Percentiles rank a stretch among this genome's conserved stretches.
Conservation (phyloP, 2,329 filamentous ascomycete genomes). For the Sporothrix mexicana region DNA sequence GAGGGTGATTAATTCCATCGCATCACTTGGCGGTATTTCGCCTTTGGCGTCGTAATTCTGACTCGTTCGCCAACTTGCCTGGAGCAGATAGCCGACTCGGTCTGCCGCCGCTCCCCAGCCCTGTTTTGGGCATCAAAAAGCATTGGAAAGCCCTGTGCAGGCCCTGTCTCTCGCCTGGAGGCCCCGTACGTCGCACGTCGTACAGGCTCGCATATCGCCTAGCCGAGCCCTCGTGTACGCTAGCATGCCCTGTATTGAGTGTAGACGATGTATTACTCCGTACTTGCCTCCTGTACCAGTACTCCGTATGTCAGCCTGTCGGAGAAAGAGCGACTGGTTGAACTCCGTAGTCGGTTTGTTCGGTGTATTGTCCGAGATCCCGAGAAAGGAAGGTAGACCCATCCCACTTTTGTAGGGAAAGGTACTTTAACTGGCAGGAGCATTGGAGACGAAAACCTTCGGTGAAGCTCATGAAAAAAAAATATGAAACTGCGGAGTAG, state of each 20-base stretch:
- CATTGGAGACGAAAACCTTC: background rate
- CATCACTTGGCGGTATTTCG: background rate
- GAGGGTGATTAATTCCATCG: background rate
- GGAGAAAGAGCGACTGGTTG: background rate
- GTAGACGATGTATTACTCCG: no score
- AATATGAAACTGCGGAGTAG: background rate
- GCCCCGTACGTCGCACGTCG: no score
- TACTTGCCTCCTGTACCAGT: background rate
- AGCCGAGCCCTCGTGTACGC: background rate
- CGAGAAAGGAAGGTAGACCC: background rate
- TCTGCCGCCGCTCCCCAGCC: background rate
- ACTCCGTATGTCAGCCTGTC: background rate
- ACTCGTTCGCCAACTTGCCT: background rate
- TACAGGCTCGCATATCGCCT: background rate
- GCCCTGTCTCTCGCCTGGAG: background rate
- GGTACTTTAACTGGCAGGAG: background rate
- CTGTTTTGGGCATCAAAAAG: background rate
- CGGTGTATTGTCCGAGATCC: conserved; percentile 23
- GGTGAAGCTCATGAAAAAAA: background rate
- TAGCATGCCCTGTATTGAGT: background rate
- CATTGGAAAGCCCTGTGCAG: background rate
- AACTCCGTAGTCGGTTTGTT: background rate
- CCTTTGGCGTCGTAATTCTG: background rate
- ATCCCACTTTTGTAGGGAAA: background rate
- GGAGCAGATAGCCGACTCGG: background rate